Evolutionary conservation across 164 flowering plant genomes (phyloP), one percentile per base, ranked within the genome.

Genomic region (Sedum album): DNA sequence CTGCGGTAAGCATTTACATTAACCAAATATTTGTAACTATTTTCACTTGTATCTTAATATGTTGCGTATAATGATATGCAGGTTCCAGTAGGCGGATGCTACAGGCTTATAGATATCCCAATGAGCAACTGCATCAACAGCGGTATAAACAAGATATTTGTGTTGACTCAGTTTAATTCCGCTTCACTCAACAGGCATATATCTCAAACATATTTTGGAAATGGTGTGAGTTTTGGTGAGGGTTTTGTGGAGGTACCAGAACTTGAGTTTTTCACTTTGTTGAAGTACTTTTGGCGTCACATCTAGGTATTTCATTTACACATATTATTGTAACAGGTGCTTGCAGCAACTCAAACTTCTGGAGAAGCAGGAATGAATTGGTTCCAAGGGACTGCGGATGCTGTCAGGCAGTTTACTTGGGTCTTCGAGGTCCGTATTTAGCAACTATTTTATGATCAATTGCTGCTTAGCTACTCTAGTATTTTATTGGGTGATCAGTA

Each of bases 121-220:
- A 91, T 91, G 97, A 94, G 97, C 81, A 94, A 94, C 78, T 89
- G 97, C 78, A 88, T 94, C 67, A 94, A 91, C 80, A 89, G 97
- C 73, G 88, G 90, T 46, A 85, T 94, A 60, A 85, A 91, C 86
- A 94, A 91, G 80, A 85, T 94, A 10, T 94, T 75, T 76, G 84
- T 91, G 63, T 79, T 94, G 31, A 94, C 98, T 31, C 98, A 94
- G 75, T 94, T 83, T 80, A 94, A 94, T 71, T 94, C 97, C 68
- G 85, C 85, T 67, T 84, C 96, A 41, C 90, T 94, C 48, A 91
- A 94, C 69, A 89, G 97, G 17, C 97, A 94, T 71, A 74, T 94
- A 67, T 80, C 93, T 26, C 85, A 88, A 7, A 85, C 97, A 1
- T 93, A 93, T 71, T 83, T 78, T 70, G 96, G 97, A 17, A 89